phyloP scores from a whole-genome alignment of 345 rosid species.

The Syzygium jambos region DNA sequence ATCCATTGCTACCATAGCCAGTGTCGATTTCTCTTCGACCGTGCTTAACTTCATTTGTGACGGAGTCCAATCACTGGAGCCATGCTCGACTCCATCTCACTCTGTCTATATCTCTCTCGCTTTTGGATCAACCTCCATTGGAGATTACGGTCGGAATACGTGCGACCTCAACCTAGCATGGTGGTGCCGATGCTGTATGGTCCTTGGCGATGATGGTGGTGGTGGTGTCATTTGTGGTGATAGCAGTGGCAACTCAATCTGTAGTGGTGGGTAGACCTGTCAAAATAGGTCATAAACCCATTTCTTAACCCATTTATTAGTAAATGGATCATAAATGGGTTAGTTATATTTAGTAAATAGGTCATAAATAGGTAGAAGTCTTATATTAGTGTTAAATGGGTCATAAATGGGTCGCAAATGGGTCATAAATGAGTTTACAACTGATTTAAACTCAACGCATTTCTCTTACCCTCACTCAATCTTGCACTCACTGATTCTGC shows the following conservation, averaged over 20 bases:
- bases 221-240: not conserved
- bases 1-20: not conserved
- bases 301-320: too few relatives aligned
- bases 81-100: not conserved
- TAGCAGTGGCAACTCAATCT: not conserved
- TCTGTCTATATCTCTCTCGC: not conserved
- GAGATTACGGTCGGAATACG: not conserved
- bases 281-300: too few relatives aligned
- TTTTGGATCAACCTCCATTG: not conserved
- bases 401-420: too few relatives aligned
- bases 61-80: not conserved
- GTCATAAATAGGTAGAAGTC: too few relatives aligned
- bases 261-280: not conserved
- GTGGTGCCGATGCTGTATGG: not conserved
- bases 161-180: not conserved
- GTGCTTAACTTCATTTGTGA: not conserved
- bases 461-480: too few relatives aligned
- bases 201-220: not conserved
- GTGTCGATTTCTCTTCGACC: not conserved
- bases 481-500: too few relatives aligned
- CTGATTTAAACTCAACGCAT: too few relatives aligned
- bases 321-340: too few relatives aligned
- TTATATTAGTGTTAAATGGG: too few relatives aligned
- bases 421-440: too few relatives aligned
- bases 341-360: too few relatives aligned